Base-by-base conservation (phyloP, 208 protist genomes). In the Jaenimonas drosophilae region DNA sequence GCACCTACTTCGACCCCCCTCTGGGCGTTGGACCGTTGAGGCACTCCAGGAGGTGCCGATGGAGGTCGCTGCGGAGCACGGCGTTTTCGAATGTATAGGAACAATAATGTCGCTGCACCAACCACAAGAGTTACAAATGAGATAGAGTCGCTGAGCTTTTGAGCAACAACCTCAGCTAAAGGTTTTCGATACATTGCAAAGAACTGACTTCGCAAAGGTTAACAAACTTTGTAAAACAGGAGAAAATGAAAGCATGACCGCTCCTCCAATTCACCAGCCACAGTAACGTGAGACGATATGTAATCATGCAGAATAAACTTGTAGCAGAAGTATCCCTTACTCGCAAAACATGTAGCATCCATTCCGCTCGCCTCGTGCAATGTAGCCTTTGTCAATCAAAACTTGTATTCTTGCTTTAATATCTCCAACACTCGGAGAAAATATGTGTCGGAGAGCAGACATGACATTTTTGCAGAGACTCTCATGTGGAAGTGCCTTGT, bases 381-480 rank as follows among this genome's bases (percentile, higher is more conserved):
- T 50, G 19, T 83, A 64, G 12, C 77, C 73, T 28, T 81, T 82
- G 23, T 73, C 71, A n/a, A 88, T 83, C 3, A 92, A 52, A 14
- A 33, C 36, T n/a, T 77, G 69, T 9, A 92, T 39, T 26, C 58
- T 53, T 14, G 49, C 37, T 49, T 88, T 92, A 12, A 92, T 77
- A 19, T 83, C 70, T 40, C 49, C 24, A 19, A 47, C 29, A 17
- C 59, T 70, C 1, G 76, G 69, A 11, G 46, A 39, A 44, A 70
- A 80, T 4, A 59, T 49, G 21, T 48, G 55, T 25, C 46, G 16
- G 1, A 87, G 37, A 4, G 26, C 49, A 5, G 60, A 26, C 21
- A 50, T 51, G 1, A 88, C 61, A 7, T 30, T 28, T 16, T 42
- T 25, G 40, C 65, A 87, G n/a, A 92, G 51, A 42, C 53, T 52